A percentile compares a stretch with the other conserved stretches of the same genome.
Evolutionary conservation across 768 basidiomycete species (phyloP).

Genomic region (Naganishia kalamii): DNA sequence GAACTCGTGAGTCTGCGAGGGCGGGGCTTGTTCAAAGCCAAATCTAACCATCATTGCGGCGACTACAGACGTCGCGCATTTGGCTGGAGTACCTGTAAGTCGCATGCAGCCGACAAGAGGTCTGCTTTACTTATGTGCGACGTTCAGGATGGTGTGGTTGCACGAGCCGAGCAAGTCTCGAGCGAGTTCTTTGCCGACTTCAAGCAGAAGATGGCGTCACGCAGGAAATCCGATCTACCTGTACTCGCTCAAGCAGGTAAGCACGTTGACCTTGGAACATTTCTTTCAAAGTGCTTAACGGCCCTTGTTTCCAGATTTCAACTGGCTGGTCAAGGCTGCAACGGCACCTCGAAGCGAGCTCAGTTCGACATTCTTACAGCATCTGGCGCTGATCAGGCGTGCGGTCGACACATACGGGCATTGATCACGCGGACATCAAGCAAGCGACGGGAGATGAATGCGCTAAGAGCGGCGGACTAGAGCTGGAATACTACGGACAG

Average conservation of each 20-base stretch:
- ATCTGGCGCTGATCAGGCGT: neutral
- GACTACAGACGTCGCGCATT: constrained; percentile 62
- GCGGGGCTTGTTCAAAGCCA: neutral
- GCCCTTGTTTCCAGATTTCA: neutral
- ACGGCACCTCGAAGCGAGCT: constrained; percentile 6
- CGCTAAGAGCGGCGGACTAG: too few species aligned
- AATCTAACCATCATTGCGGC: neutral
- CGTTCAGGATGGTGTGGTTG: constrained; percentile 55
- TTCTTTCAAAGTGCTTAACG: neutral
- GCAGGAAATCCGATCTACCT: constrained; percentile 58
- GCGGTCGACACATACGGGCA: neutral
- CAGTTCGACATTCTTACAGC: constrained; percentile 3
- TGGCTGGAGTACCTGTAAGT: constrained; percentile 76
- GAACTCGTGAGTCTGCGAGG: constrained; percentile 38
- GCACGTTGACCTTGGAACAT: neutral
- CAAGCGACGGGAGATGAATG: too few species aligned
- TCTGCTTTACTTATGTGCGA: too few species aligned
- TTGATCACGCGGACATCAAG: neutral
- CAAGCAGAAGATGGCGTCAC: constrained; percentile 57
- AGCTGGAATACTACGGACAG: too few species aligned
- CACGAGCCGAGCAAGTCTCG: constrained; percentile 80
- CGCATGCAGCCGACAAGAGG: too few species aligned
- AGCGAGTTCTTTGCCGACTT: constrained; percentile 76
- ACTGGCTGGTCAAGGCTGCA: constrained; percentile 8
- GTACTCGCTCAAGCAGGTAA: constrained; percentile 69